Conservation (phyloP, 441 rosid species). For the Viola pubescens region DNA sequence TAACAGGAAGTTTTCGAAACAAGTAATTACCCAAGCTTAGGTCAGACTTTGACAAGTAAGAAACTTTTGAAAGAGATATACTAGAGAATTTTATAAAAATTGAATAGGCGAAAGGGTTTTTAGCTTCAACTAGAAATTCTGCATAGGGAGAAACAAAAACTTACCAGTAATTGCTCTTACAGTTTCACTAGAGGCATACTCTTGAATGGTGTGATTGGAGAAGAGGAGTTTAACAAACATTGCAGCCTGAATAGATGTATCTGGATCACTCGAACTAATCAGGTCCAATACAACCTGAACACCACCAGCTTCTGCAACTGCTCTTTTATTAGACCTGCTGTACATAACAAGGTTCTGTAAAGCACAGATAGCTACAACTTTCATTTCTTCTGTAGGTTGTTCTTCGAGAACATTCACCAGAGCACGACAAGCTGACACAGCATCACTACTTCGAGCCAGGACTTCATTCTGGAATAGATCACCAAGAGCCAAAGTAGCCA, state of each 20-base stretch:
- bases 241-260: slow-evolving; percentile 98
- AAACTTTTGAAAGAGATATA: no score
- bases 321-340: slow-evolving; percentile 97
- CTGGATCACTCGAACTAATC: slow-evolving; percentile 95
- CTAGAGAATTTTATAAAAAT: no score
- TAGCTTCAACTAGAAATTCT: not conserved
- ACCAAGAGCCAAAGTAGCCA: slow-evolving; percentile 97
- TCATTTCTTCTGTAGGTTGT: slow-evolving; percentile 99
- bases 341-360: slow-evolving; percentile 97
- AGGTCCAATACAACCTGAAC: slow-evolving; percentile 97
- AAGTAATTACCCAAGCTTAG: no score
- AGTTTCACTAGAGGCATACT: slow-evolving; percentile 98
- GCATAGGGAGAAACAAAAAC: slow-evolving; percentile 13
- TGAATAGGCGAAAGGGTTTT: no score
- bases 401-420: slow-evolving; percentile 97
- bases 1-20: not conserved
- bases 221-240: slow-evolving; percentile 94
- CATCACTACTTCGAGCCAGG: slow-evolving; percentile 94
- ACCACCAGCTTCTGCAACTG: slow-evolving; percentile 99
- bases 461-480: slow-evolving; percentile 97
- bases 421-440: slow-evolving; percentile 98
- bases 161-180: slow-evolving; percentile 98
- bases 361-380: slow-evolving; percentile 98
- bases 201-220: slow-evolving; percentile 97
- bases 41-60: no score